Conservation (phyloP, 2,329 filamentous ascomycete species). For the Hypoxylon sp. region DNA sequence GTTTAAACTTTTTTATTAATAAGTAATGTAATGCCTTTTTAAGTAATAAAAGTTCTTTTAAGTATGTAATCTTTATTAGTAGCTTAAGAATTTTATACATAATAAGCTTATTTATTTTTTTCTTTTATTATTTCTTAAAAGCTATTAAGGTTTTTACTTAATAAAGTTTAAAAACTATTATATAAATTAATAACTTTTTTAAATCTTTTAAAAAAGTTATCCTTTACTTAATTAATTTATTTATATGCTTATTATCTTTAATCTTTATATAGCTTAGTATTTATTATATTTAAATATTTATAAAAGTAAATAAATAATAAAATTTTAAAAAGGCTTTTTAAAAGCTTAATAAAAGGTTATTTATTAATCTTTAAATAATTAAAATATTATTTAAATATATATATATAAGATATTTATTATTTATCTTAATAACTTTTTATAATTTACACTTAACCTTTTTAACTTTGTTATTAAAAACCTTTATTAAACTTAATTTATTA, state of each 20-base stretch:
- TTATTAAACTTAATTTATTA: not conserved
- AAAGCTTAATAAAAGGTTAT: not conserved
- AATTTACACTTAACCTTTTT: constrained; percentile 1
- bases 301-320: not conserved
- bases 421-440: constrained; percentile 2
- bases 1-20: too few species aligned
- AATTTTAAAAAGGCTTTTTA: constrained; percentile 6
- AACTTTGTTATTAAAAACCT: constrained; percentile 6
- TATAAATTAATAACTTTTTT: too few species aligned
- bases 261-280: not conserved
- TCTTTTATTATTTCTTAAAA: constrained; percentile 1
- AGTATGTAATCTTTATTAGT: not conserved
- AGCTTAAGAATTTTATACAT: constrained; percentile 1
- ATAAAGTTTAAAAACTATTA: not conserved
- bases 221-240: too few species aligned
- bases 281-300: constrained; percentile 10
- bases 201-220: too few species aligned
- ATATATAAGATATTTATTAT: not conserved
- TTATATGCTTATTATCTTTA: too few species aligned
- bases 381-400: constrained; percentile 7
- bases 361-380: constrained; percentile 3
- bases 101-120: too few species aligned
- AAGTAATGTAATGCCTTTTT: constrained; percentile 1
- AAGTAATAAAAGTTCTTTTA: not conserved
- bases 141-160: not conserved